phyloP scores from a whole-genome alignment of 352 stramenopile species.

The Phytophthora vignae region DNA sequence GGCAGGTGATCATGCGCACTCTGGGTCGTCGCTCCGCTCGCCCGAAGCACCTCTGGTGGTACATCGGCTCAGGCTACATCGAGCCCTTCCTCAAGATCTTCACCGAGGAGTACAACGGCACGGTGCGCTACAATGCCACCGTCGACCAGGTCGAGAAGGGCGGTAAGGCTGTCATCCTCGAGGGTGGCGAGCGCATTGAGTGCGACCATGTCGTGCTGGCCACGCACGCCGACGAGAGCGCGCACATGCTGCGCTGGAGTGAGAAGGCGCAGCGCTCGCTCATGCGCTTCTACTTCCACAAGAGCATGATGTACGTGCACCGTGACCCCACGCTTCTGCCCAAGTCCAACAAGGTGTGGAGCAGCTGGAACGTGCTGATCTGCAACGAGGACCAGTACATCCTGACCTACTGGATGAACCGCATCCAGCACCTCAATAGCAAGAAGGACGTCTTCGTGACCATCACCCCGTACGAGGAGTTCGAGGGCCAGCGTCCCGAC shows the following conservation, averaged over 20 bases:
- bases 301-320: constrained; percentile 91
- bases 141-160: constrained; percentile 76
- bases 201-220: constrained; percentile 89
- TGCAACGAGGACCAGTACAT: constrained; percentile 87
- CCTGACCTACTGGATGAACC: constrained; percentile 92
- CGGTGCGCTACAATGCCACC: constrained; percentile 79
- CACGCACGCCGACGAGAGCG: constrained; percentile 82
- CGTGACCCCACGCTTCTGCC: constrained; percentile 79
- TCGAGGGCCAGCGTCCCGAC: constrained; percentile 62
- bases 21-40: constrained; percentile 77
- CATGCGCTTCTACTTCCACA: constrained; percentile 88
- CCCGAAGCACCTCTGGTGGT: constrained; percentile 88
- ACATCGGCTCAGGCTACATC: constrained; percentile 86
- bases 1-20: constrained; percentile 82
- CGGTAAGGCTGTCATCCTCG: constrained; percentile 82
- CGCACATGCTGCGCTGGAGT: constrained; percentile 80
- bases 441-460: constrained; percentile 90
- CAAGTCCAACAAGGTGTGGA: constrained; percentile 81
- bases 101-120: constrained; percentile 81
- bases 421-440: constrained; percentile 86
- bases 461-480: constrained; percentile 85
- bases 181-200: constrained; percentile 74
- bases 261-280: constrained; percentile 68
- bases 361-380: constrained; percentile 89
- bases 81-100: constrained; percentile 90